Evolutionary conservation across 2,329 filamentous ascomycete species (phyloP).

Genomic region (Teratosphaeria viscida): DNA sequence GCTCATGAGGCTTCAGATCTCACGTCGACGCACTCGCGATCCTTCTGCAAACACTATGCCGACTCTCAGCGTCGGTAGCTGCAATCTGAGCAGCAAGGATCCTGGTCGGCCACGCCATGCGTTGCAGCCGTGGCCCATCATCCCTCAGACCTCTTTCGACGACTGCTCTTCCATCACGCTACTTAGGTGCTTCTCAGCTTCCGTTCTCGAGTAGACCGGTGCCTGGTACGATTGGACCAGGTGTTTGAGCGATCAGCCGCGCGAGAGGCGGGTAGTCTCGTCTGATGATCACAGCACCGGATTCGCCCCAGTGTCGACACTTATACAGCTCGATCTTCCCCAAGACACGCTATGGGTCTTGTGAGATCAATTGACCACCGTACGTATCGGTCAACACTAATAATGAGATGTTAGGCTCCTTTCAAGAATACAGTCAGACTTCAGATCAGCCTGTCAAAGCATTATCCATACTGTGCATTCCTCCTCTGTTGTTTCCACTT

Average conservation of each 20-base stretch:
- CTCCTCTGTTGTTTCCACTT: neutral
- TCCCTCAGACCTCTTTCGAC: neutral
- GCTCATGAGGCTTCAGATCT: neutral
- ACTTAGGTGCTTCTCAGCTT: neutral
- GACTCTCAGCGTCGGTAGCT: neutral
- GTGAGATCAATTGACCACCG: neutral
- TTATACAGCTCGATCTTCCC: neutral
- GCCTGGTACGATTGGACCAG: neutral
- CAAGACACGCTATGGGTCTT: neutral
- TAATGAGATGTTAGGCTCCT: neutral
- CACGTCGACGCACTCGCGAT: neutral
- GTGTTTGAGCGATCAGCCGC: neutral
- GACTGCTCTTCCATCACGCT: neutral
- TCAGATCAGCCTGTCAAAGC: neutral
- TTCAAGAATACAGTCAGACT: neutral
- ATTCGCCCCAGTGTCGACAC: neutral
- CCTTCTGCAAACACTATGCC: neutral
- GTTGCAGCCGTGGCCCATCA: neutral
- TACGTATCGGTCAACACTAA: neutral
- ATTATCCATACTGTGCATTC: neutral
- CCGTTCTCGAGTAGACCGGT: neutral
- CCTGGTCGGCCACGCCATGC: neutral
- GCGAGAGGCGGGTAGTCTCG: neutral
- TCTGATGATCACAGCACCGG: neutral
- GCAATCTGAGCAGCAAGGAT: neutral